These are phyloP conservation scores for Colletotrichum cereale DNA, from an alignment of 2,329 filamentous ascomycete genomes.

Conservation along the genomic window DNA sequence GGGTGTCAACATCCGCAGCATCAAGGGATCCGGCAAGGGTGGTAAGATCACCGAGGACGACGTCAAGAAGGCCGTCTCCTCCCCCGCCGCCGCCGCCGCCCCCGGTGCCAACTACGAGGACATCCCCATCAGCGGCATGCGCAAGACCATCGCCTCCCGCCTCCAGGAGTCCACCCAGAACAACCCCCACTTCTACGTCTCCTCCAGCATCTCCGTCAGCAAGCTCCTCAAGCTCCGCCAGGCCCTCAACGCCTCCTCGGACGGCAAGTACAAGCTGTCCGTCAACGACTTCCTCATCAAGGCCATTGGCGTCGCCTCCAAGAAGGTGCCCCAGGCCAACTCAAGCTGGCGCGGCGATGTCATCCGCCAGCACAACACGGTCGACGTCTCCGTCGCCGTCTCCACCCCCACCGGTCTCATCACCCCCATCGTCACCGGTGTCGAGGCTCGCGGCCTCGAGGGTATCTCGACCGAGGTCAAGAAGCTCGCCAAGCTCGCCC, in stretches of 20 bases:
- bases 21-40: constrained; percentile 89
- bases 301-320: constrained; percentile 87
- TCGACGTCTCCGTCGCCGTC: constrained; percentile 96
- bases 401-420: constrained; percentile 94
- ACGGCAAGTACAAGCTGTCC: constrained; percentile 99
- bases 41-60: constrained; percentile 93
- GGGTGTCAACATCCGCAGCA: constrained; percentile 78
- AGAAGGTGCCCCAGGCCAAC: constrained; percentile 96
- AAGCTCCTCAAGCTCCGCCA: constrained; percentile 97
- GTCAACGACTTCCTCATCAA: constrained; percentile 99
- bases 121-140: constrained; percentile 88
- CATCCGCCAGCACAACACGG: constrained; percentile 93
- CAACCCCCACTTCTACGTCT: constrained; percentile 99
- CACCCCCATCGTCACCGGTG: constrained; percentile 95
- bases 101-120: constrained; percentile 83
- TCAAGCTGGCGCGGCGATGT: constrained; percentile 91
- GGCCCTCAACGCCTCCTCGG: constrained; percentile 87
- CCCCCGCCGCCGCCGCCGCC: constrained; percentile 63
- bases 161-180: constrained; percentile 86
- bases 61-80: constrained; percentile 85
- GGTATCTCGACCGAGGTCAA: constrained; percentile 92
- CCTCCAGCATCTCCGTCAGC: constrained; percentile 87
- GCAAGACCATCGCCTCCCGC: constrained; percentile 95
- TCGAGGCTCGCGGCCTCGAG: constrained; percentile 87
- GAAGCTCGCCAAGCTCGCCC: constrained; percentile 95